Percentiles rank a stretch among this genome's conserved stretches.
Conservation (phyloP, 225 moss, liverwort and hornwort genomes). For the Polytrichum commune region DNA sequence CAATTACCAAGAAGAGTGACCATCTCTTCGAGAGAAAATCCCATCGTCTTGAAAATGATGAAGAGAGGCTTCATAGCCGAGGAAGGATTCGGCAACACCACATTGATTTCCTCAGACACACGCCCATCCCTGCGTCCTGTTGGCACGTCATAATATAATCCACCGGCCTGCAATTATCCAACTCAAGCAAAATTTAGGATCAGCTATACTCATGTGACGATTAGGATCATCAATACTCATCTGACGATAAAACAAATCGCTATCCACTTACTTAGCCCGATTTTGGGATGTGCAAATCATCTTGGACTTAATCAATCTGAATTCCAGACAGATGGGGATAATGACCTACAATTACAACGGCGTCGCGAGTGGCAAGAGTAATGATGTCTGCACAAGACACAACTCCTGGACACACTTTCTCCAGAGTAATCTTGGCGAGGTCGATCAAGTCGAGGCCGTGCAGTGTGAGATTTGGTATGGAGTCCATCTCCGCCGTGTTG, state of each 20-base stretch:
- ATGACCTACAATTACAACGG: slow-evolving; percentile 30
- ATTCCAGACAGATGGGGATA: too few relatives aligned
- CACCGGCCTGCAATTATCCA: neutral
- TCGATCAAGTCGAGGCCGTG: slow-evolving; percentile 39
- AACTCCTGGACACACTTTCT: slow-evolving; percentile 52
- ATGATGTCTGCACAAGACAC: slow-evolving; percentile 70
- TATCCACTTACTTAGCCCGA: too few relatives aligned
- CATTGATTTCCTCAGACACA: neutral
- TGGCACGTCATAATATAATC: neutral
- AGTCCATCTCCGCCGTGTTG: slow-evolving; percentile 9
- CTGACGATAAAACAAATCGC: too few relatives aligned
- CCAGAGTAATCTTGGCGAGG: slow-evolving; percentile 45
- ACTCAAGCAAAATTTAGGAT: too few relatives aligned
- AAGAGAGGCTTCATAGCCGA: neutral
- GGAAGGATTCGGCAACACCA: slow-evolving; percentile 1
- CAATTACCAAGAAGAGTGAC: slow-evolving; percentile 7
- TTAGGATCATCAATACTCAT: too few relatives aligned
- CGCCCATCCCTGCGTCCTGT: slow-evolving; percentile 7
- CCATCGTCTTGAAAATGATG: neutral
- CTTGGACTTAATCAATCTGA: too few relatives aligned
- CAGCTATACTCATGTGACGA: too few relatives aligned
- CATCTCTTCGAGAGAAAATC: neutral
- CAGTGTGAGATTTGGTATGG: slow-evolving; percentile 17
- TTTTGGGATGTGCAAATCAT: too few relatives aligned
- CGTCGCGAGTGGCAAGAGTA: slow-evolving; percentile 55